Evolutionary conservation across 768 basidiomycete genomes (phyloP), one percentile per base, ranked within the genome.

Genomic region (Termitomyces sp.): DNA sequence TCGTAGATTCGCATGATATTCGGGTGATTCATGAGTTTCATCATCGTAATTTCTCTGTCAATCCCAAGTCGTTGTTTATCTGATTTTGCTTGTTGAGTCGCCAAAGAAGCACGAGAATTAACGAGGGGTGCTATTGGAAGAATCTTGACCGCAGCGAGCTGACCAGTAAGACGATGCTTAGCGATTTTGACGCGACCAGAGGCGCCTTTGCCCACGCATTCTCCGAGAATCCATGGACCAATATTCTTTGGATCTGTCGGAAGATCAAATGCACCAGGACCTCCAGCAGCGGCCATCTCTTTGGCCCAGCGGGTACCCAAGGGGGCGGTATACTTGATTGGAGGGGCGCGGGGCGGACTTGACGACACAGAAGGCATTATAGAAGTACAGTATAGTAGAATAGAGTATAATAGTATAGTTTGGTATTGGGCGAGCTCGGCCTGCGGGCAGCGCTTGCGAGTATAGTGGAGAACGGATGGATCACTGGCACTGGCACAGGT

Each of bases 11-110:
- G 86, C 78, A 98, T 84, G 65, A 98, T 93, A 73, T 97, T 97
- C 1, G 94, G 95, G 68, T 98, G 95, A 66, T 95, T 92, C 87
- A 98, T 95, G 64, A 98, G 88, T 71, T 98, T 98, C 95, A 98
- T 96, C 87, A 98, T 95, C 55, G 91, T 92, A 59, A 98, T 96
- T 71, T 98, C 95, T 61, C 92, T 78, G 69, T 97, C 94, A 58
- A 98, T 89, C 4, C 91, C 89, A 46, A 95, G 82, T 58, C 89
- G 83, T 60, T 87, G 85, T 70, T 92, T 92, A 60, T 93, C 89
- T 3, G 82, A 81, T 72, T 88, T 90, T 4, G 82, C 86, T 60
- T 82, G 79, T 62, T 84, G 82, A 38, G 84, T 83, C 6, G 81
- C 81, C 59, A 86, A 69, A 56, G 88, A 87, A 19, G 80, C 80